Conservation (phyloP, 495 filamentous ascomycete genomes). For the Chaetomium tenue region DNA sequence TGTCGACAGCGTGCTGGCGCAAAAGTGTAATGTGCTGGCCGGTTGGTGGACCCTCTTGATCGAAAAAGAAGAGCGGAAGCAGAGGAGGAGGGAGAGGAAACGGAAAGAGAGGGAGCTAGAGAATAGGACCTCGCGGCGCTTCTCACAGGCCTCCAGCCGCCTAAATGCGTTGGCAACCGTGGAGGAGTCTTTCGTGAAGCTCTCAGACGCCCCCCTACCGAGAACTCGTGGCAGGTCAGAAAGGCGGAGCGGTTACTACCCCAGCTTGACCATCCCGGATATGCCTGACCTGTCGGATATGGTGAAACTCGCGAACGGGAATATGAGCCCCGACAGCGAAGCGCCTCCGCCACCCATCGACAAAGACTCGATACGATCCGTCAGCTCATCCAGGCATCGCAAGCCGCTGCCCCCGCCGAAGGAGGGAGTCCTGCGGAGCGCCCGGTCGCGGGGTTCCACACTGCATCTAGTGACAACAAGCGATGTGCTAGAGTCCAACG, state of each 20-base stretch:
- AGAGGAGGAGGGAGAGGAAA: slow-evolving; percentile 75
- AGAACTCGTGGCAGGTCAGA: slow-evolving; percentile 56
- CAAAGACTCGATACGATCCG: slow-evolving; percentile 71
- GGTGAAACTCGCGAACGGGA: slow-evolving; percentile 35
- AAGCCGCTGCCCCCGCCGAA: slow-evolving; percentile 84
- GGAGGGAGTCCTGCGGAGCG: slow-evolving; percentile 60
- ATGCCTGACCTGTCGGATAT: slow-evolving; percentile 71
- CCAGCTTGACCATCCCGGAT: slow-evolving; percentile 55
- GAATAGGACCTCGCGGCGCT: slow-evolving; percentile 71
- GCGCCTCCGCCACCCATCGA: slow-evolving; percentile 67
- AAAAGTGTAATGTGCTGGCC: slow-evolving; percentile 82
- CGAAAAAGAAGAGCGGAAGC: slow-evolving; percentile 94
- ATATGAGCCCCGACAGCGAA: slow-evolving; percentile 42
- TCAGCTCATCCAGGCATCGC: slow-evolving; percentile 63
- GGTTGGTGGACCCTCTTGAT: slow-evolving; percentile 96
- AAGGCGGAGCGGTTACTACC: slow-evolving; percentile 52
- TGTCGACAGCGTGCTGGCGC: slow-evolving; percentile 87
- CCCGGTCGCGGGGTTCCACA: slow-evolving; percentile 70
- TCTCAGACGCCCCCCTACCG: slow-evolving; percentile 52
- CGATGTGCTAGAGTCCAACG: slow-evolving; percentile 39
- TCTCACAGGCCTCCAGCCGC: slow-evolving; percentile 83
- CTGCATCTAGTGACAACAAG: slow-evolving; percentile 72
- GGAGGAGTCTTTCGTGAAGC: slow-evolving; percentile 56
- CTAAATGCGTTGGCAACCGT: slow-evolving; percentile 76
- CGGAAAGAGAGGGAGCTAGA: slow-evolving; percentile 81